Percentiles rank a stretch among this genome's conserved stretches.
These are phyloP conservation scores for Hyaloperonospora arabidopsidis DNA, from an alignment of 352 stramenopile genomes.

Conservation along the genomic window DNA sequence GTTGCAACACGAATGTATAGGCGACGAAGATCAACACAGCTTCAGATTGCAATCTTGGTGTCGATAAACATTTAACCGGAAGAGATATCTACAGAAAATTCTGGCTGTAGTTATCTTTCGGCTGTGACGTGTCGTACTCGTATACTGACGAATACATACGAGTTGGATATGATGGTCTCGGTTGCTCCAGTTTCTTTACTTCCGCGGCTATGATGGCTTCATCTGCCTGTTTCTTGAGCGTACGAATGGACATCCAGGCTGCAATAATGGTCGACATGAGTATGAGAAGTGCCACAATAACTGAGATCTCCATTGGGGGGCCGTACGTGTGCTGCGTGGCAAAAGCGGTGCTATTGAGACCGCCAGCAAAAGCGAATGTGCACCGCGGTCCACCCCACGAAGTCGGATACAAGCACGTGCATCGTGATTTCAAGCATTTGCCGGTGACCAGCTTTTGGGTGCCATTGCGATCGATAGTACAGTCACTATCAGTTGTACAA, in stretches of 20 bases:
- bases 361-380: slow-evolving; percentile 14
- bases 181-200: slow-evolving; percentile 15
- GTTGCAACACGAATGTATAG: no score
- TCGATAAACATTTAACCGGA: no score
- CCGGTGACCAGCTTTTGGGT: slow-evolving; percentile 24
- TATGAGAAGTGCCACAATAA: slow-evolving; percentile 19
- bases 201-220: slow-evolving; percentile 16
- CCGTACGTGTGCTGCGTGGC: slow-evolving; percentile 17
- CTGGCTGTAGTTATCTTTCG: slow-evolving; percentile 33
- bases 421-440: slow-evolving; percentile 25
- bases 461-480: slow-evolving; percentile 29
- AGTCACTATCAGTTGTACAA: slow-evolving; percentile 48
- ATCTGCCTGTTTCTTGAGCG: slow-evolving; percentile 16
- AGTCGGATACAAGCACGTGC: slow-evolving; percentile 21
- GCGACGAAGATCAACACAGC: no score
- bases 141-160: slow-evolving; percentile 15
- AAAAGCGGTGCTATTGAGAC: slow-evolving; percentile 3
- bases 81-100: slow-evolving; percentile 23
- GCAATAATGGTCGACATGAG: slow-evolving; percentile 24
- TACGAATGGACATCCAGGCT: slow-evolving; percentile 17
- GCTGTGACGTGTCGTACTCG: slow-evolving; percentile 15
- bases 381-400: slow-evolving; percentile 35
- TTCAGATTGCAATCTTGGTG: no score
- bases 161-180: slow-evolving; percentile 11
- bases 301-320: slow-evolving; percentile 22